These are phyloP conservation scores for Scedosporium minutisporum DNA, from an alignment of 2,329 filamentous ascomycete genomes.

Conservation along the genomic window DNA sequence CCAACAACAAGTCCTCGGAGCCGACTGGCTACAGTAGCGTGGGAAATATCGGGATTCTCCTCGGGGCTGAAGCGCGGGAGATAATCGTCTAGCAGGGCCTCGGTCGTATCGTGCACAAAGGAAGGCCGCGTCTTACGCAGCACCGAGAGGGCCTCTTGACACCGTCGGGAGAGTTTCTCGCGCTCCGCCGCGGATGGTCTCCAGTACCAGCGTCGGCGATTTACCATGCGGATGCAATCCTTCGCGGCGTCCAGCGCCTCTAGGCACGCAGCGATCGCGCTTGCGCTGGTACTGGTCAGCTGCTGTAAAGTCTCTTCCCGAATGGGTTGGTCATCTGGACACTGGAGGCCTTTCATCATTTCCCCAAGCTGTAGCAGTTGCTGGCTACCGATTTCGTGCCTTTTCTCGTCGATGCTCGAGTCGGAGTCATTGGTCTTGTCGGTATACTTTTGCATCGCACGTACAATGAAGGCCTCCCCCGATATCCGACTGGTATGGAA, in stretches of 20 bases:
- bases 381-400: slow-evolving; percentile 12
- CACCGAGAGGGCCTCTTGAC: background rate
- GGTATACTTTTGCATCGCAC: background rate
- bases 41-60: slow-evolving; percentile 25
- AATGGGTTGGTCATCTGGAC: slow-evolving; percentile 23
- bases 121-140: background rate
- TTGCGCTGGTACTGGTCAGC: slow-evolving; percentile 26
- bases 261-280: slow-evolving; percentile 26
- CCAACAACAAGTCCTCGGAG: slow-evolving; percentile 31
- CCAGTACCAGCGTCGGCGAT: background rate
- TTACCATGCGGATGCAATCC: background rate
- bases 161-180: slow-evolving; percentile 11
- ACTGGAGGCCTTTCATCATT: slow-evolving; percentile 26
- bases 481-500: slow-evolving; percentile 20
- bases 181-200: background rate
- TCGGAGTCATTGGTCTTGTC: slow-evolving; percentile 4
- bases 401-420: slow-evolving; percentile 2
- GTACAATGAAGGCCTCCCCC: background rate
- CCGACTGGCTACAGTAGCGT: slow-evolving; percentile 13
- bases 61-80: slow-evolving; percentile 17
- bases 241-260: slow-evolving; percentile 15
- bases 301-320: slow-evolving; percentile 20
- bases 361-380: slow-evolving; percentile 22
- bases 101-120: background rate
- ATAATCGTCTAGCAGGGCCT: background rate